Base-by-base conservation (phyloP, 2,329 filamentous ascomycete genomes). In the Paramyrothecium roridum region DNA sequence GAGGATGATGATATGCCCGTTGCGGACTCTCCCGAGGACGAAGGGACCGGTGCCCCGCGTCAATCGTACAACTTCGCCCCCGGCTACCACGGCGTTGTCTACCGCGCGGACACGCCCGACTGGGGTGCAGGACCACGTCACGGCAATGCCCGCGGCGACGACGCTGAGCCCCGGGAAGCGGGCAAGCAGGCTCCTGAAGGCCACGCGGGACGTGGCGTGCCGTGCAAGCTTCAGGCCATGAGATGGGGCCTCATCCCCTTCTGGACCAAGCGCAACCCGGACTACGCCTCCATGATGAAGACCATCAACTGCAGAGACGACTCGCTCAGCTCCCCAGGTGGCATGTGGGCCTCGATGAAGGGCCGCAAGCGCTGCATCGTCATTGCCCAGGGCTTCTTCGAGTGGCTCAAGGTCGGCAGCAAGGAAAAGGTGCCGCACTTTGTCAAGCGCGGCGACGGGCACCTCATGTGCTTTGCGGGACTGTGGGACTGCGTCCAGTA, bases 241-340 rank as follows among this genome's bases (percentile, higher is more conserved):
- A 93, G 91, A 80, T 99, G 95, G 95, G 95, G 93, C 0, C 80
- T 99, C 8, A 80, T 98, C 16, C 93, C 95, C 0, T 96, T 88
- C 71, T 98, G 93, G 93, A 96, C 90, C 3, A 96, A 93, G 74
- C 82, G 88, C 13, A 86, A 86, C 52, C 90, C 91, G 0, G 86
- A 91, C 66, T 93, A 95, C 65, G 80, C 83, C 23, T 85, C 86
- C 1, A 80, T 91, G 70, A 81, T 96, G 79, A 91, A 89, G 67
- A 96, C 92, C 0, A 98, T 98, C 72, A 98, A 99, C 73, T 98
- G 93, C 70, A 87, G 93, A 3, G 90, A 93, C 66, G 93, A 98
- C 72, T 95, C 91, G 1, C 77, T 98, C 20, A 79, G 84, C 7
- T 83, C 87, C 11, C 81, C 88, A 10, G 83, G 86, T 6, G 92